Base-by-base conservation (phyloP, 2,329 filamentous ascomycete species). In the Penicillium sp. region DNA sequence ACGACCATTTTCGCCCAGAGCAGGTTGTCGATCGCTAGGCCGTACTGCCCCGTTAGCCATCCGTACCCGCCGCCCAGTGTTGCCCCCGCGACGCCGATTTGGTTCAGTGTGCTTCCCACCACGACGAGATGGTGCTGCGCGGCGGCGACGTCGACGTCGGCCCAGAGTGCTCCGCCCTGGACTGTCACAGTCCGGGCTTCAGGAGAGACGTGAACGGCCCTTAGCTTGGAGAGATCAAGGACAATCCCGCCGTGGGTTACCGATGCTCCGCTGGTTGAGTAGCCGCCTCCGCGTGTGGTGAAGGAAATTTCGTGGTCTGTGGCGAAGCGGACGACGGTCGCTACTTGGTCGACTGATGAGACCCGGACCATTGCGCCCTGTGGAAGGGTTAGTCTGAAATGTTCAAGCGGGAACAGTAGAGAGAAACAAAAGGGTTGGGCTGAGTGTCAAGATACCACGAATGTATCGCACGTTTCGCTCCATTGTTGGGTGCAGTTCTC, bases 21-120 rank as follows among this genome's bases (percentile, higher is more conserved):
- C n/a, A 85, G 73, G 63, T 81, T 79, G 69, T 85, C 84, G 56
- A 84, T 81, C 1, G 77, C 77, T 3, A 88, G 75, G 0, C 87
- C 88, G 58, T 85, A 75, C 30, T 76, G 76, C 1, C 84, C 82
- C 8, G 78, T 82, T 17, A 89, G 73, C 70, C 82, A 82, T 0
- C 87, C 85, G 67, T 84, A 86, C 1, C 86, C 86, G 26, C 86
- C 86, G 2, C 84, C 84, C 0, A 88, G 70, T 0, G 82, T 81
- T 17, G 87, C 73, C 0, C 84, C 87, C 3, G 83, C 86, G 7
- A 88, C 84, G 3, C 87, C 86, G 2, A 84, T 87, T 60, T 88
- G 83, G 30, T 83, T 84, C 3, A 88, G 83, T 0, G 85, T 87
- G 5, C 86, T 85, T 5, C 86, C 85, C 0, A 87, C 83, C 1